Evolutionary conservation across 768 basidiomycete species (phyloP).

Genomic region (Leccinellum albellum): DNA sequence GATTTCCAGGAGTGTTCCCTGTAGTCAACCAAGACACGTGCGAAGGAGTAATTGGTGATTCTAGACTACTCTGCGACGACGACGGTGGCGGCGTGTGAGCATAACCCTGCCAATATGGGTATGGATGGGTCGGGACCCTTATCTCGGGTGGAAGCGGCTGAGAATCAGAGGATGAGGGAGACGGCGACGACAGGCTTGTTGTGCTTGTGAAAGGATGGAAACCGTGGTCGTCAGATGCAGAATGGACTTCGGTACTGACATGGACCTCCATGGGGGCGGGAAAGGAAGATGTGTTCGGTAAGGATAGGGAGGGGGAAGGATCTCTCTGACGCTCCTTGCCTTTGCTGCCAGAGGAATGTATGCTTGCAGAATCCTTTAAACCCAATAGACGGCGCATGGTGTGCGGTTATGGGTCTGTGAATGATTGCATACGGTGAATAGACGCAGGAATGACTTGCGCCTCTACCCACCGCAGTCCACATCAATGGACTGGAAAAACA

Average conservation of each 20-base stretch:
- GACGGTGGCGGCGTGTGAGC: slow-evolving; percentile 29
- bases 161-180: slow-evolving; percentile 19
- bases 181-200: slow-evolving; percentile 10
- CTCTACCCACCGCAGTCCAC: slow-evolving; percentile 20
- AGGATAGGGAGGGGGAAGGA: not conserved
- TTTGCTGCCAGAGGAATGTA: slow-evolving; percentile 10
- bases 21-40: slow-evolving; percentile 37
- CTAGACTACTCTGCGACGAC: slow-evolving; percentile 28
- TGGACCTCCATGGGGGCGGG: slow-evolving; percentile 23
- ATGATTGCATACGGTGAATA: slow-evolving; percentile 15
- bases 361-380: slow-evolving; percentile 22
- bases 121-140: slow-evolving; percentile 31
- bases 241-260: slow-evolving; percentile 29
- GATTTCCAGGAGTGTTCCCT: slow-evolving; percentile 8
- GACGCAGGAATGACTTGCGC: slow-evolving; percentile 8
- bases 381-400: slow-evolving; percentile 32
- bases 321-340: slow-evolving; percentile 25
- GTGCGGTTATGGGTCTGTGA: slow-evolving; percentile 7
- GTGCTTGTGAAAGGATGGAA: slow-evolving; percentile 22
- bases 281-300: slow-evolving; percentile 6
- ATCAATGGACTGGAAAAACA: slow-evolving; percentile 6
- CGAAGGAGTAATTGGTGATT: slow-evolving; percentile 35
- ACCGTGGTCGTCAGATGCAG: slow-evolving; percentile 11
- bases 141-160: slow-evolving; percentile 30
- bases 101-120: slow-evolving; percentile 34